Conservation (phyloP, 805 yeast species). For the Tetrapisispora pingtungensis region DNA sequence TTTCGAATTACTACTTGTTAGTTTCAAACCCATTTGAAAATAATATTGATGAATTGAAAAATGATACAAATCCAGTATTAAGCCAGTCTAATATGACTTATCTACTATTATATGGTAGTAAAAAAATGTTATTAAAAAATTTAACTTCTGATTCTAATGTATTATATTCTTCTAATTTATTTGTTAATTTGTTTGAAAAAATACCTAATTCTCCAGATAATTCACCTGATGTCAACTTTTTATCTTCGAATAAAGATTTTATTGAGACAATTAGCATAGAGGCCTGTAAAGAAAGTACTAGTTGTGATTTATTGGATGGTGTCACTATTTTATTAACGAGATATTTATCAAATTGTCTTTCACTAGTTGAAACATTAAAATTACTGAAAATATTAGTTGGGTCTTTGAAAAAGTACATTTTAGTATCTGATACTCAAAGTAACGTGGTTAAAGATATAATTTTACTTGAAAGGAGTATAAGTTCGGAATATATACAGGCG, state of each 20-base stretch:
- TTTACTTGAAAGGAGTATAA: conserved; percentile 45
- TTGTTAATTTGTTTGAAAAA: conserved; percentile 33
- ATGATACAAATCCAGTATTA: conserved; percentile 31
- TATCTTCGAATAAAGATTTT: conserved; percentile 31
- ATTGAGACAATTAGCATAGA: conserved; percentile 18
- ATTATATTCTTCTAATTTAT: conserved; percentile 31
- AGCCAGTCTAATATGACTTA: conserved; percentile 35
- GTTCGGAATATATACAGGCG: conserved; percentile 57
- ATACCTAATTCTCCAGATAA: conserved; percentile 33
- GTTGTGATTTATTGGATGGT: conserved; percentile 17
- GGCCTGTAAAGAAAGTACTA: conserved; percentile 6
- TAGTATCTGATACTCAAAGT: conserved; percentile 46
- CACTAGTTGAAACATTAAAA: conserved; percentile 17
- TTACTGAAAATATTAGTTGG: conserved; percentile 25
- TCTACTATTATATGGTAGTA: conserved; percentile 29
- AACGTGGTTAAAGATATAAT: conserved; percentile 61
- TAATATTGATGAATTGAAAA: conserved; percentile 6
- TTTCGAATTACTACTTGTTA: conserved; percentile 29
- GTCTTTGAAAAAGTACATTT: conserved; percentile 47
- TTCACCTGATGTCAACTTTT: conserved; percentile 7
- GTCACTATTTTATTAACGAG: conserved; percentile 26
- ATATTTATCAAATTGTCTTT: conserved; percentile 20
- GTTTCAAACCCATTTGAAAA: conserved; percentile 12
- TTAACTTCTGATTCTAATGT: conserved; percentile 13
- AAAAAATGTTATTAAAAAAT: conserved; percentile 20